Evolutionary conservation across 805 yeast genomes (phyloP).

Genomic region (Hanseniaspora clermontiae): DNA sequence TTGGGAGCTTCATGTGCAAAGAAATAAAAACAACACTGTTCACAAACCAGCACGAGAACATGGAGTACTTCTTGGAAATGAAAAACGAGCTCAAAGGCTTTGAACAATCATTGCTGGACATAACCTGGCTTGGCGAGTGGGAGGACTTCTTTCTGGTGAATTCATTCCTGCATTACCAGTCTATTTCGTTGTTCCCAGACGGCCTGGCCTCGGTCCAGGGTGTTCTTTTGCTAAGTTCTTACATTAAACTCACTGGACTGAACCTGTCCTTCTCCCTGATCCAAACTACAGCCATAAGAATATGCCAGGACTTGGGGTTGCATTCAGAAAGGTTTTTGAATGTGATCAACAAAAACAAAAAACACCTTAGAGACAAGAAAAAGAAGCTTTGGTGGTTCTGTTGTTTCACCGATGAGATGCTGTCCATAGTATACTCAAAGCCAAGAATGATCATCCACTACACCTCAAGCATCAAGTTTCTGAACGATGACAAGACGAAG

Average conservation of each 20-base stretch:
- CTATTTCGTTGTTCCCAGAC: constrained; percentile 15
- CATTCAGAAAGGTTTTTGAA: constrained; percentile 15
- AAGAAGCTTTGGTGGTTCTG: constrained; percentile 16
- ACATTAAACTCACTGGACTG: constrained; percentile 12
- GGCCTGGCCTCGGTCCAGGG: constrained; percentile 17
- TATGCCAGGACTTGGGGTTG: constrained; percentile 17
- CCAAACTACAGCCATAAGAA: constrained; percentile 16
- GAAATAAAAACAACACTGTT: not conserved
- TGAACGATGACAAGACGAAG: constrained; percentile 4
- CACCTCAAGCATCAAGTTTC: constrained; percentile 14
- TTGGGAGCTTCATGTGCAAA: constrained; percentile 4
- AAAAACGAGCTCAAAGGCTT: not conserved
- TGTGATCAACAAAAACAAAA: constrained; percentile 10
- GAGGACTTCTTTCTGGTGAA: constrained; percentile 15
- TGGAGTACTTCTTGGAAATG: not conserved
- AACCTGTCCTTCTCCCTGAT: constrained; percentile 14
- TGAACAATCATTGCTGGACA: not conserved
- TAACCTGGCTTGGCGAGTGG: constrained; percentile 8
- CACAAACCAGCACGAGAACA: not conserved
- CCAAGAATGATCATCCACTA: constrained; percentile 16
- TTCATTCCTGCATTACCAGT: constrained; percentile 15
- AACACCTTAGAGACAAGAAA: constrained; percentile 9
- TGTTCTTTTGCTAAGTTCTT: constrained; percentile 12
- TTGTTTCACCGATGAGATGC: constrained; percentile 14
- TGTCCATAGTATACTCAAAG: constrained; percentile 12